Percentiles rank a stretch among this genome's conserved stretches.
Evolutionary conservation across 2,329 filamentous ascomycete species (phyloP).

Genomic region (Talaromyces sp.): DNA sequence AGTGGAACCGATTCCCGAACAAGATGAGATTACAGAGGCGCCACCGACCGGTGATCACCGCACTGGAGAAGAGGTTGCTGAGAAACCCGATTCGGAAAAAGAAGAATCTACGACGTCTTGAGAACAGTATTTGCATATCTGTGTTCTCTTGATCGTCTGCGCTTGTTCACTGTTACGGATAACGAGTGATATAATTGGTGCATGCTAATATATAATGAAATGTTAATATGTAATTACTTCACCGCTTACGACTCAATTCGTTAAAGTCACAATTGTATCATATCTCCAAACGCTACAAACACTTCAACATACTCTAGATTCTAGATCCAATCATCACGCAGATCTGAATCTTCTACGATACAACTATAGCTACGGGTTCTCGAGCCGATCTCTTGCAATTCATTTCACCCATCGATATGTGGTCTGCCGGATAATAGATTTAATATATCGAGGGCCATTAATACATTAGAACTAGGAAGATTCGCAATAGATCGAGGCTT

Average conservation of each 20-base stretch:
- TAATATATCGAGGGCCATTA: neutral
- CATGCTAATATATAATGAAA: neutral
- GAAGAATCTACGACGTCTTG: neutral
- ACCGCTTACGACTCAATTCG: neutral
- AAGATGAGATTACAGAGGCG: slow-evolving; percentile 10
- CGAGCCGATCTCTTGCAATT: neutral
- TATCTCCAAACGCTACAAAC: neutral
- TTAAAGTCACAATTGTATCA: neutral
- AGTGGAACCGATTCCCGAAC: neutral
- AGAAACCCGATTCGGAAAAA: neutral
- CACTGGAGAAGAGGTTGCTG: neutral
- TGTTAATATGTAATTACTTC: neutral
- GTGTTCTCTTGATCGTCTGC: neutral
- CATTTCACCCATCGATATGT: neutral
- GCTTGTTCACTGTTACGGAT: neutral
- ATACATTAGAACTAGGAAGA: neutral
- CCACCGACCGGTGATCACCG: neutral
- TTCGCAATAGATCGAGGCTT: neutral
- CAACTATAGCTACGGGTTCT: neutral
- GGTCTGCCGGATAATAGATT: neutral
- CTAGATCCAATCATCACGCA: neutral
- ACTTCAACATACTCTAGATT: neutral
- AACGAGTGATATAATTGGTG: neutral
- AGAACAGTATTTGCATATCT: neutral
- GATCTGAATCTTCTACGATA: neutral